Conservation (phyloP, 345 rosid species). For the Arabis alpina region DNA sequence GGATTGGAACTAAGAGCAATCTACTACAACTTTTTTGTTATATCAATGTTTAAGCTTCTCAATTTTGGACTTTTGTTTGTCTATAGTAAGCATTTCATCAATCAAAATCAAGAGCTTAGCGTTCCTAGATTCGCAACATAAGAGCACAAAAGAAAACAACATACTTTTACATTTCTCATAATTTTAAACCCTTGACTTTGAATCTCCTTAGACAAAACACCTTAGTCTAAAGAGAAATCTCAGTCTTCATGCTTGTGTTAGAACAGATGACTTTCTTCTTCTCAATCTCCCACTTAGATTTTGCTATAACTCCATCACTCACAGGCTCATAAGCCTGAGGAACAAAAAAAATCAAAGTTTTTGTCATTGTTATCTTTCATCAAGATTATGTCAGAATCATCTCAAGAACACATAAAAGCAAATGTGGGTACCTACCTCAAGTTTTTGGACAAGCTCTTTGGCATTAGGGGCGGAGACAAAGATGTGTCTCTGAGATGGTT, state of each 20-base stretch:
- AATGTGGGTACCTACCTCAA: conserved; percentile 68
- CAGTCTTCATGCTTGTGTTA: conserved; percentile 54
- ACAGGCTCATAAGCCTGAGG: conserved; percentile 83
- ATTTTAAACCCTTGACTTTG: conserved; percentile 1
- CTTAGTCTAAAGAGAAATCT: conserved; percentile 56
- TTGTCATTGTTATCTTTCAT: conserved; percentile 22
- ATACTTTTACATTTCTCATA: conserved; percentile 9
- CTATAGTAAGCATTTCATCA: too few species aligned
- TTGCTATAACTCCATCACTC: conserved; percentile 75
- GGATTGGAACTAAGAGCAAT: too few species aligned
- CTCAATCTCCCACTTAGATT: conserved; percentile 81
- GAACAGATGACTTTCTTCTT: conserved; percentile 48
- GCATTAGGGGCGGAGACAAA: conserved; percentile 93
- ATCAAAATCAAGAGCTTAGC: neutral
- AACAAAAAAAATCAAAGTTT: conserved; percentile 18
- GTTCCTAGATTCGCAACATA: neutral
- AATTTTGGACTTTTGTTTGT: too few species aligned
- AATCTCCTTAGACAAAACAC: neutral
- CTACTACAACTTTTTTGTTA: too few species aligned
- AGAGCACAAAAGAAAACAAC: neutral
- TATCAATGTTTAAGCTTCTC: too few species aligned
- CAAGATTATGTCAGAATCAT: conserved; percentile 28
- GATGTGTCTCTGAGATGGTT: conserved; percentile 83
- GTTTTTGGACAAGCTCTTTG: conserved; percentile 84
- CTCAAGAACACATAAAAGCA: conserved; percentile 2